Percentiles rank a stretch among this genome's conserved stretches.
Evolutionary conservation across 805 yeast genomes (phyloP).

Genomic region (Cyberlindnera subsufficiens): DNA sequence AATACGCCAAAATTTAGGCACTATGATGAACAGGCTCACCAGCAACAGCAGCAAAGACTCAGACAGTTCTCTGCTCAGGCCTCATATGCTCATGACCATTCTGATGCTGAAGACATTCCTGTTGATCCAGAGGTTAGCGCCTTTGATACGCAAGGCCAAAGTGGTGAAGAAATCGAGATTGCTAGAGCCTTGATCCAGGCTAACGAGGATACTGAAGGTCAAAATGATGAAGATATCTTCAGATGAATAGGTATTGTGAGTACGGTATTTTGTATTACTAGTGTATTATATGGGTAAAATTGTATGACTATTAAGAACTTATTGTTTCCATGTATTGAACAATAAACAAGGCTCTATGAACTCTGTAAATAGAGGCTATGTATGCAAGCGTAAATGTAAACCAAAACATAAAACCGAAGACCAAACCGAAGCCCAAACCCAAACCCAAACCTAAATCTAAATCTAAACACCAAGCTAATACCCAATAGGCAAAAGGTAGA

Average conservation of each 20-base stretch:
- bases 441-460: too few relatives aligned
- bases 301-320: background rate
- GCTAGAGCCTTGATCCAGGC: constrained; percentile 64
- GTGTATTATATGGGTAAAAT: background rate
- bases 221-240: constrained; percentile 11
- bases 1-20: constrained; percentile 7
- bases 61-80: constrained; percentile 3
- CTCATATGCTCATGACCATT: background rate
- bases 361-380: too few relatives aligned
- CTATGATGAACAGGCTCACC: constrained; percentile 6
- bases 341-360: too few relatives aligned
- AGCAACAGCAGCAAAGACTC: constrained; percentile 2
- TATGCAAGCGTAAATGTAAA: too few relatives aligned
- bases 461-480: too few relatives aligned
- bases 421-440: too few relatives aligned
- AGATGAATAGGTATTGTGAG: constrained; percentile 2
- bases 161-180: constrained; percentile 55
- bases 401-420: too few relatives aligned
- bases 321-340: background rate
- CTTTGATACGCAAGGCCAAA: constrained; percentile 32
- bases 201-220: constrained; percentile 18
- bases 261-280: background rate
- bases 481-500: too few relatives aligned
- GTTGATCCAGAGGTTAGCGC: constrained; percentile 57
- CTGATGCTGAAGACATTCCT: constrained; percentile 31